A percentile compares a stretch with the other conserved stretches of the same genome.
Conservation (phyloP, 2,329 filamentous ascomycete genomes). For the Nothopassalora personata region DNA sequence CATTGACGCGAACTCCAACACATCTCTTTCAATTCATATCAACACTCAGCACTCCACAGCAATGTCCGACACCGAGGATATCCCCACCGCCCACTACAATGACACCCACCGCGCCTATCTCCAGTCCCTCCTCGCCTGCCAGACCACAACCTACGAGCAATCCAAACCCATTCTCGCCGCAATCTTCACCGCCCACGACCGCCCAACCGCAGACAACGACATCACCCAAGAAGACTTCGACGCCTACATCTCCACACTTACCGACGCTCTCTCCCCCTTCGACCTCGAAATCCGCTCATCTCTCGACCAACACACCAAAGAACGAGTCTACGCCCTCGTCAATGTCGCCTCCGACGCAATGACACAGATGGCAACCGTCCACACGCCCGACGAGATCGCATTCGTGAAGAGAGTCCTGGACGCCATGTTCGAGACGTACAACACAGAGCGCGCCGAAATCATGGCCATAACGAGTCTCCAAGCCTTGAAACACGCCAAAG, state of each 20-base stretch:
- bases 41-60: background rate
- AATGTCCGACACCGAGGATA: constrained; percentile 15
- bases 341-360: constrained; percentile 81
- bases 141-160: constrained; percentile 69
- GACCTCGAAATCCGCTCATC: constrained; percentile 82
- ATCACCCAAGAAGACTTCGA: constrained; percentile 64
- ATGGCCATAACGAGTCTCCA: constrained; percentile 78
- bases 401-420: constrained; percentile 86
- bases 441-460: constrained; percentile 71
- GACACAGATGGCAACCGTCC: constrained; percentile 80
- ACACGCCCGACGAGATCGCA: constrained; percentile 75
- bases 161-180: constrained; percentile 68
- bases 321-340: constrained; percentile 73
- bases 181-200: constrained; percentile 60
- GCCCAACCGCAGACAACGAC: constrained; percentile 52
- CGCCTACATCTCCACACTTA: constrained; percentile 64
- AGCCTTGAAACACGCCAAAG: constrained; percentile 62
- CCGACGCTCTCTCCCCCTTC: constrained; percentile 67
- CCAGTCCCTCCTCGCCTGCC: constrained; percentile 77
- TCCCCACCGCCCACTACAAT: constrained; percentile 38
- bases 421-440: constrained; percentile 85
- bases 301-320: constrained; percentile 57
- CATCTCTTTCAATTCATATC: background rate
- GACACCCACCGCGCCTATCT: constrained; percentile 81
- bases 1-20: background rate